Conservation (phyloP, 441 rosid species). For the Bocquillonia castaneifolia region DNA sequence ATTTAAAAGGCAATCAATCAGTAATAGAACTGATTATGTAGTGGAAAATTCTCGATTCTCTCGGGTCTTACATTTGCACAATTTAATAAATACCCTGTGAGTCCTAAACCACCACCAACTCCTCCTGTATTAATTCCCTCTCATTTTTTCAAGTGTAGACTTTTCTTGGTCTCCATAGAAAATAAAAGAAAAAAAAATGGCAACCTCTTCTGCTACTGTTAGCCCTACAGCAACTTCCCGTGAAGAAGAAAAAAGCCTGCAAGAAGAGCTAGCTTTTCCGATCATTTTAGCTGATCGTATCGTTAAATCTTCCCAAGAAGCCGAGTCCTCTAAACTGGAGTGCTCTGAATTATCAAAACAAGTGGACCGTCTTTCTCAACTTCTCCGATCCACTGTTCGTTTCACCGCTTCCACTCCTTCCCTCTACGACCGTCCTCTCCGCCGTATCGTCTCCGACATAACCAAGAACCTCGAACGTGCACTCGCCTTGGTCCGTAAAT, state of each 20-base stretch:
- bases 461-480: constrained; percentile 53
- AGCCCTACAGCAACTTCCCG: neutral
- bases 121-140: neutral
- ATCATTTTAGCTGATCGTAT: constrained; percentile 44
- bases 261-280: constrained; percentile 32
- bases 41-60: neutral
- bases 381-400: constrained; percentile 52
- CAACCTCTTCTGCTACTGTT: constrained; percentile 18
- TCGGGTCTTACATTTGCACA: no score
- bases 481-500: constrained; percentile 42
- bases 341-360: constrained; percentile 43
- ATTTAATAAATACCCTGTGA: neutral
- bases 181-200: neutral
- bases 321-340: constrained; percentile 41
- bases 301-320: constrained; percentile 38
- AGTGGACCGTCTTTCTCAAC: constrained; percentile 41
- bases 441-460: constrained; percentile 41
- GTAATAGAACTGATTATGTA: neutral
- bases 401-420: constrained; percentile 32
- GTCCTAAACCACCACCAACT: neutral
- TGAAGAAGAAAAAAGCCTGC: constrained; percentile 31
- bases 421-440: constrained; percentile 53
- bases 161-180: neutral
- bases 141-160: neutral
- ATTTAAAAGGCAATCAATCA: no score